Base-by-base conservation (phyloP, 257 asterid genomes). In the Verbena officinalis region DNA sequence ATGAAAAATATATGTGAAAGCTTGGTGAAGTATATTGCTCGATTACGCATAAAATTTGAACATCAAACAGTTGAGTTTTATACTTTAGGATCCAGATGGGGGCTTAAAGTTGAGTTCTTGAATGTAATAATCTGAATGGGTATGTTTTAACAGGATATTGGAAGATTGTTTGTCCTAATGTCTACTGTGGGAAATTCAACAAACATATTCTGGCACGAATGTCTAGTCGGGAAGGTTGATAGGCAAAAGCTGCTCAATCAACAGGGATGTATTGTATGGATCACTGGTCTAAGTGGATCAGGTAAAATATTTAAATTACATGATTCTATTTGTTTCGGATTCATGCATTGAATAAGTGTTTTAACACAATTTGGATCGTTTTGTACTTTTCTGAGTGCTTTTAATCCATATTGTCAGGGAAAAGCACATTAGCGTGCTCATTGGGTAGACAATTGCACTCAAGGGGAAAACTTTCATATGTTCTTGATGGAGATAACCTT, bases 271-370 rank as follows among this genome's bases (percentile, higher is more conserved):
- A 81, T 92, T 54, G 95, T 92, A 59, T 92, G 98, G 98, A 89
- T 92, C 73, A 92, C 98, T 46, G 98, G 98, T 57, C 93, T 92
- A 52, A 92, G 98, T 72, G 98, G 98, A 73, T 92, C 98, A 81
- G 98, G 98, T 92, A 48, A 64, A 23, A 44, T 13, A 49, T 30
- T 9, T 16, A 22, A 1, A 31, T 27, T 27, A 27, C 33, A 27
- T 27, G 2, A 27, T 27, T 5, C 17, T 45, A 27, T 44, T 39
- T 24, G 24, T 20, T 36, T 68, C 13, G n/a, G 14, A 9, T 57
- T 19, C 40, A 36, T 9, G n/a, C n/a, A n/a, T n/a, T n/a, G n/a
- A n/a, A n/a, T 36, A 7, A 36, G 40, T 4, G 40, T 4, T 36
- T 36, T 36, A 9, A 24, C 36, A 27, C 48, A 53, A 22, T 51